Conservation (phyloP, 306 rosid species). For the Prosopis cineraria region DNA sequence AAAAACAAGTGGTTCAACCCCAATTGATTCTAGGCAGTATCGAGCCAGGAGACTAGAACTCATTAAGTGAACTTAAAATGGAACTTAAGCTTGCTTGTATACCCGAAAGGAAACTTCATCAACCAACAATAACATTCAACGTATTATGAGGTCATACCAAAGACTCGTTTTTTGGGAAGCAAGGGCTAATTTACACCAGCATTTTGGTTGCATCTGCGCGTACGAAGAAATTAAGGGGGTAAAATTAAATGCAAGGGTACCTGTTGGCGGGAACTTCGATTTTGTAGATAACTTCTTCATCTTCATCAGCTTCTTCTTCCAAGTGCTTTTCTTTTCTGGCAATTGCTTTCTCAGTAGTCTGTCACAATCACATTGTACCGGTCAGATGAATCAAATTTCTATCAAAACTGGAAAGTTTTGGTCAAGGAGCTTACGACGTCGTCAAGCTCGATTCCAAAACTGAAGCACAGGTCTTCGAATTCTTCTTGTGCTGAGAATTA, state of each 20-base stretch:
- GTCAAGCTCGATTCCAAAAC: constrained; percentile 2
- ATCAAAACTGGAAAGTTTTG: not conserved
- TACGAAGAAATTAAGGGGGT: not conserved
- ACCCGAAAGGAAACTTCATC: not conserved
- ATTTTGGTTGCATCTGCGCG: not conserved
- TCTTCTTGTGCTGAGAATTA: not conserved
- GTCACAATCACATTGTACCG: not conserved
- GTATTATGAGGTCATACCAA: not conserved
- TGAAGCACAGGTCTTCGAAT: constrained; percentile 9
- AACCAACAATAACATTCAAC: not conserved
- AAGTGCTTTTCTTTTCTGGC: constrained; percentile 3
- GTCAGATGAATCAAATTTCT: not conserved
- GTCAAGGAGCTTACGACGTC: not conserved
- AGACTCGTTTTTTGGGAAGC: not conserved
- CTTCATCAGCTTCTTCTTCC: not conserved
- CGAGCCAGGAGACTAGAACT: not conserved
- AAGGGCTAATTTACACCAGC: not conserved
- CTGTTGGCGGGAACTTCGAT: not conserved
- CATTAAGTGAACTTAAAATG: not conserved
- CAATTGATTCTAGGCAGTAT: not conserved
- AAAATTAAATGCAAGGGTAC: not conserved
- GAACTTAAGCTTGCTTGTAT: not conserved
- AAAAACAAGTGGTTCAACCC: not conserved
- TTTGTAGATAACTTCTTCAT: constrained; percentile 7
- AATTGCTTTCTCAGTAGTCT: constrained; percentile 2